phyloP scores from a whole-genome alignment of 2,329 filamentous ascomycete species.

The Arthroderma uncinatum region DNA sequence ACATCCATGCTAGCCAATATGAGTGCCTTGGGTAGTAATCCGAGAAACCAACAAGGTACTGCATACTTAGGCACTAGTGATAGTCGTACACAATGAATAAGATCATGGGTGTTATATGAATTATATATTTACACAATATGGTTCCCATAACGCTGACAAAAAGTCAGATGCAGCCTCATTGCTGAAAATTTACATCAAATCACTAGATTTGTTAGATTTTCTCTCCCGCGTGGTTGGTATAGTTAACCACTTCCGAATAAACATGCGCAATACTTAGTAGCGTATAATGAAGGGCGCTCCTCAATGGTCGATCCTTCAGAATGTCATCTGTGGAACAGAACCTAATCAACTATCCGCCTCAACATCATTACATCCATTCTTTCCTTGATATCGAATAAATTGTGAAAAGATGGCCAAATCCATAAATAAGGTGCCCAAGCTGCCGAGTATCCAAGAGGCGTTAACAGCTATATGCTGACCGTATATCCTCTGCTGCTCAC shows the following conservation, averaged over 20 bases:
- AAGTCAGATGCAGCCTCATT: not conserved
- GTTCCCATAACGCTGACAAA: no score
- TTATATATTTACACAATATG: no score
- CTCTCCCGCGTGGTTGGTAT: not conserved
- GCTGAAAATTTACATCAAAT: not conserved
- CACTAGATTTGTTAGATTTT: not conserved
- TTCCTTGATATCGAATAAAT: constrained; percentile 67
- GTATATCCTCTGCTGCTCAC: constrained; percentile 59
- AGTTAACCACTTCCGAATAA: no score
- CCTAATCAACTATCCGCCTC: not conserved
- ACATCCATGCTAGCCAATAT: not conserved
- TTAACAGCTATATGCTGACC: constrained; percentile 78
- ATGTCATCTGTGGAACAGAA: no score
- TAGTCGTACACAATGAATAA: no score
- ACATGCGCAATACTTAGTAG: no score
- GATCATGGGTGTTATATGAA: no score
- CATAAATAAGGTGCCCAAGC: constrained; percentile 72
- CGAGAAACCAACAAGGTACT: no score
- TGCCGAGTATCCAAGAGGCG: constrained; percentile 79
- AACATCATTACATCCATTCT: constrained; percentile 19
- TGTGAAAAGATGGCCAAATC: constrained; percentile 82
- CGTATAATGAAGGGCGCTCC: no score
- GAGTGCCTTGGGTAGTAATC: no score
- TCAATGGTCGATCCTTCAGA: no score
- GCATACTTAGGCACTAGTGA: no score